Percentiles rank a stretch among this genome's conserved stretches.
These are phyloP conservation scores for Trametes polyzona DNA, from an alignment of 1,284 basidiomycete species.

Conservation along the genomic window DNA sequence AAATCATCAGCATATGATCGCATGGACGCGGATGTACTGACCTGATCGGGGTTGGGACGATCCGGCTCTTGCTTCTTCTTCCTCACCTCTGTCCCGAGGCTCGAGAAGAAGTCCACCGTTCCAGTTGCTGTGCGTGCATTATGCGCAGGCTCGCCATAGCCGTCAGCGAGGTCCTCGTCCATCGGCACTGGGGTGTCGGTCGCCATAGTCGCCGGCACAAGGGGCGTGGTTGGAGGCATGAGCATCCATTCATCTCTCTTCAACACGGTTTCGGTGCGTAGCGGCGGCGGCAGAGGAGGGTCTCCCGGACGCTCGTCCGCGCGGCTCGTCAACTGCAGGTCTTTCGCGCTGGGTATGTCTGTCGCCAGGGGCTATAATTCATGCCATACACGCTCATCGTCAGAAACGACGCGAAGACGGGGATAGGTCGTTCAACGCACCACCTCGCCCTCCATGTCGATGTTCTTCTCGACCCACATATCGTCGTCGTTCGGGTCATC, in stretches of 20 bases:
- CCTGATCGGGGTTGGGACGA: conserved; percentile 75
- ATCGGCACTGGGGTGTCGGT: conserved; percentile 33
- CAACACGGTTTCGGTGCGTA: conserved; percentile 51
- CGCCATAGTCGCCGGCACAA: conserved; percentile 30
- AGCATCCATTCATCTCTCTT: conserved; percentile 93
- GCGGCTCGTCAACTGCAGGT: conserved; percentile 68
- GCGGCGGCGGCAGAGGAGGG: conserved; percentile 48
- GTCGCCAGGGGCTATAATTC: conserved; percentile 60
- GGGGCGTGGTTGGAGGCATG: conserved; percentile 43
- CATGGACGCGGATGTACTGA: conserved; percentile 33
- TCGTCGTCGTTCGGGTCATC: conserved; percentile 71
- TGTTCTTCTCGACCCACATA: conserved; percentile 89
- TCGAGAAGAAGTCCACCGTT: conserved; percentile 84
- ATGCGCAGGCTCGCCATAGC: conserved; percentile 64
- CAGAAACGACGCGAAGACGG: conserved; percentile 1
- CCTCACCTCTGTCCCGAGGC: conserved; percentile 71
- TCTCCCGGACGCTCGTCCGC: conserved; percentile 48
- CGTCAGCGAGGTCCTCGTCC: conserved; percentile 67
- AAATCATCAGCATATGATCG: background rate
- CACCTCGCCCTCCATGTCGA: conserved; percentile 74
- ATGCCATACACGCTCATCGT: background rate
- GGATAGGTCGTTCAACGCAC: conserved; percentile 50
- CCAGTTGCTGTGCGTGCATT: conserved; percentile 53
- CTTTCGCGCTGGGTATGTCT: conserved; percentile 80
- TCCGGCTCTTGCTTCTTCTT: conserved; percentile 69